phyloP scores from a whole-genome alignment of 2,329 filamentous ascomycete species.

The Pestalotiopsis sp. region DNA sequence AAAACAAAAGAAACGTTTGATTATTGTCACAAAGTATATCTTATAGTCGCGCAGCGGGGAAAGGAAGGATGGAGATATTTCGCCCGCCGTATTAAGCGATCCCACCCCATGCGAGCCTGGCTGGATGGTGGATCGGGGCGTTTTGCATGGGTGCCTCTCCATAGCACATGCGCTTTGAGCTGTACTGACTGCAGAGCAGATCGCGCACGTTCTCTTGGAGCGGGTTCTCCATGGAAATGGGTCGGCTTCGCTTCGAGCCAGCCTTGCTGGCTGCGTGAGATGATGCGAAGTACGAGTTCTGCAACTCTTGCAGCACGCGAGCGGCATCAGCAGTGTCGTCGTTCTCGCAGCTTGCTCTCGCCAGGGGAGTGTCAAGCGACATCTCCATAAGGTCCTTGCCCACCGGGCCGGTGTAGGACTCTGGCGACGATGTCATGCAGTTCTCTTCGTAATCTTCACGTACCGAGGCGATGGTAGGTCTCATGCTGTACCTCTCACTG shows the following conservation, averaged over 20 bases:
- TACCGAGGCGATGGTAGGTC: slow-evolving; percentile 57
- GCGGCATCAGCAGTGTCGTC: slow-evolving; percentile 60
- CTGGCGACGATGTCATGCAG: slow-evolving; percentile 57
- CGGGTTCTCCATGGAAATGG: slow-evolving; percentile 59
- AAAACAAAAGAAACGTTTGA: slow-evolving; percentile 34
- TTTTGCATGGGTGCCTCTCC: too few relatives aligned
- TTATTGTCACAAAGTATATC: slow-evolving; percentile 32
- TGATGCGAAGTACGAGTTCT: slow-evolving; percentile 42
- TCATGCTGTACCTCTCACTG: slow-evolving; percentile 57
- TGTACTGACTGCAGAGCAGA: slow-evolving; percentile 49
- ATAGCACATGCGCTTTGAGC: slow-evolving; percentile 70
- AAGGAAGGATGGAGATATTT: background rate
- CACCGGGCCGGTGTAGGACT: slow-evolving; percentile 57
- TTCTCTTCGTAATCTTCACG: slow-evolving; percentile 59
- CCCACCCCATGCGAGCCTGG: slow-evolving; percentile 65
- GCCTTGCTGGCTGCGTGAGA: slow-evolving; percentile 38
- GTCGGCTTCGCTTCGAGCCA: slow-evolving; percentile 62
- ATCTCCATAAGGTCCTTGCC: slow-evolving; percentile 54
- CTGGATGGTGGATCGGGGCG: slow-evolving; percentile 39
- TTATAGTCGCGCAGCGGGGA: slow-evolving; percentile 17
- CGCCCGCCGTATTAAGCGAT: slow-evolving; percentile 48
- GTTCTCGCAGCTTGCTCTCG: slow-evolving; percentile 48
- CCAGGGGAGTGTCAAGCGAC: slow-evolving; percentile 50
- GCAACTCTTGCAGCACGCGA: slow-evolving; percentile 62
- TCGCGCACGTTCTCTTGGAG: slow-evolving; percentile 71